Conservation (phyloP, 805 yeast genomes). For the Metschnikowia lochheadii region DNA sequence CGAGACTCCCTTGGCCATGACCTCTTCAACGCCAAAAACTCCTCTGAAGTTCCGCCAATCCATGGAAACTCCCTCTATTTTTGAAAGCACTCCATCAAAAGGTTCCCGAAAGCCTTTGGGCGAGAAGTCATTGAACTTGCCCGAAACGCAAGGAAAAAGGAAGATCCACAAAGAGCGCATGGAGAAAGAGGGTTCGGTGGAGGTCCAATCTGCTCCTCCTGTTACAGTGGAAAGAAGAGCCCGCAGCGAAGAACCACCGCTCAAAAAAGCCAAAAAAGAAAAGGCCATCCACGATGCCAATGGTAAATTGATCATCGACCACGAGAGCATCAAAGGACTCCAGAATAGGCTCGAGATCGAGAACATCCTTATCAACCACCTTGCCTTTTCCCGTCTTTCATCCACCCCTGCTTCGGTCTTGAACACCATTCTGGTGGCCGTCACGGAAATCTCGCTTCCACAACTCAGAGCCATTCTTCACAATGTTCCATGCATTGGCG, state of each 20-base stretch:
- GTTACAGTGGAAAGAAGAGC: slow-evolving; percentile 21
- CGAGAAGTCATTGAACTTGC: slow-evolving; percentile 25
- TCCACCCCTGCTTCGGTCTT: slow-evolving; percentile 82
- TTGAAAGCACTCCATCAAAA: background rate
- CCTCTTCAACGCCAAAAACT: background rate
- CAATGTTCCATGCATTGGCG: slow-evolving; percentile 66
- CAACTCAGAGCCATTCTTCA: slow-evolving; percentile 44
- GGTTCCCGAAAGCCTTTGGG: slow-evolving; percentile 20
- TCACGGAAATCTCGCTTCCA: slow-evolving; percentile 42
- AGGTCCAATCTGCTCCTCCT: background rate
- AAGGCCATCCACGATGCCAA: slow-evolving; percentile 18
- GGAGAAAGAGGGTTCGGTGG: background rate
- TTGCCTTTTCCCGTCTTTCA: slow-evolving; percentile 84
- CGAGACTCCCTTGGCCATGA: background rate
- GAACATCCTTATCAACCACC: slow-evolving; percentile 71
- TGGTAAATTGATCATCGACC: slow-evolving; percentile 26
- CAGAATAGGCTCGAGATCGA: slow-evolving; percentile 49
- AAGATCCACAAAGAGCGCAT: too few relatives aligned
- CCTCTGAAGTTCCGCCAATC: background rate
- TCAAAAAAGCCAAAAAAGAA: slow-evolving; percentile 18
- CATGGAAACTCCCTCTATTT: too few relatives aligned
- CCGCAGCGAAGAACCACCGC: slow-evolving; percentile 32
- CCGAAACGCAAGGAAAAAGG: slow-evolving; percentile 4
- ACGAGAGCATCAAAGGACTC: slow-evolving; percentile 24
- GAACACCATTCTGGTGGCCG: slow-evolving; percentile 54